Base-by-base conservation (phyloP, 2,329 filamentous ascomycete species). In the Fusarium pilosicola region DNA sequence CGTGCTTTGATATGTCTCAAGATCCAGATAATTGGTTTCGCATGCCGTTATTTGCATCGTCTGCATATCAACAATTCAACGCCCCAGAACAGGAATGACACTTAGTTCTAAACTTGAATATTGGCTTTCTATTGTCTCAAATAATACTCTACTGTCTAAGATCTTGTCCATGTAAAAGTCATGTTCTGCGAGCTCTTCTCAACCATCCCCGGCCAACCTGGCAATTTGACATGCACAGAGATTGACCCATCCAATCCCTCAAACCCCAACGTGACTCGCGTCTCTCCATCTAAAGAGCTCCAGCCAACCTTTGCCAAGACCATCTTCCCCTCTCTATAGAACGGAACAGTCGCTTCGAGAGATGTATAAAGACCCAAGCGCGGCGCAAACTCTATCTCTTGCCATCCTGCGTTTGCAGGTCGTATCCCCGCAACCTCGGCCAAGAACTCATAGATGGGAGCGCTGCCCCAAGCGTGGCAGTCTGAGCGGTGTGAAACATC, bases 101-200 rank as follows among this genome's bases (percentile, higher is more conserved):
- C 6, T 34, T 3, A n/a, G 10, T 24, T 7, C n/a, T 18, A 13
- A 9, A 0, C 6, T 10, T 7, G 0, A n/a, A 34, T 20, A 24
- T 20, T 20, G 1, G 24, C 13, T 41, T 5, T 42, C 2, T n/a
- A 12, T 24, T 5, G 2, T 3, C 2, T n/a, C 12, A 2, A 9
- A 14, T n/a, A 10, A 48, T 18, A n/a, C 2, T 18, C 4, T 34
- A n/a, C 0, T 34, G 1, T 41, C 15, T 24, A 26, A 9, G n/a
- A 51, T 22, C 11, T 17, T 2, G 10, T 7, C n/a, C 48, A 57
- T 13, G 28, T 34, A 7, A 57, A 62, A 1, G 7, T 18, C 49
- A 57, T 62, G 11, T 12, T 15, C 15, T 24, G 12, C 1, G 30
- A 57, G n/a, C 58, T 57, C 13, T 28, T 34, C 38, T 42, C 41